A percentile compares a stretch with the other conserved stretches of the same genome.
Conservation (phyloP, 1,139 yeast species). For the Suhomyces maxii region DNA sequence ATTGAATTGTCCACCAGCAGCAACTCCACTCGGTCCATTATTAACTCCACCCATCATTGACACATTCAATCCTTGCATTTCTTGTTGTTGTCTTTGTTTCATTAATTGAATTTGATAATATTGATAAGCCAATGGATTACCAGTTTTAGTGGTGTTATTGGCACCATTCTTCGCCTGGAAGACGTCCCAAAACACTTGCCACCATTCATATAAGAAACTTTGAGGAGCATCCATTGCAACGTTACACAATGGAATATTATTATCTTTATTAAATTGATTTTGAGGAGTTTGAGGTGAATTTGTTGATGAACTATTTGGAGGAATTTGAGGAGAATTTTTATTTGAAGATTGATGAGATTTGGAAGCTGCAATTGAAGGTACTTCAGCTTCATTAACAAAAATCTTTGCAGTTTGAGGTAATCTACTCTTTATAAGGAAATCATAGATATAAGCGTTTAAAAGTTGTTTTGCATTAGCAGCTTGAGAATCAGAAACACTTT, state of each 20-base stretch:
- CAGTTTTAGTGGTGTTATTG: conserved; percentile 44
- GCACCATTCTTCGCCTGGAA: conserved; percentile 65
- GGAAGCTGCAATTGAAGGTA: conserved; percentile 29
- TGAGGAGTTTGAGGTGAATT: conserved; percentile 18
- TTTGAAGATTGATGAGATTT: conserved; percentile 13
- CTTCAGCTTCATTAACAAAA: conserved; percentile 73
- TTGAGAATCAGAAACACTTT: conserved; percentile 45
- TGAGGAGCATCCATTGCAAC: conserved; percentile 78
- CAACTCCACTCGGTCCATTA: conserved; percentile 4
- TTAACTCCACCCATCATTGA: conserved; percentile 18
- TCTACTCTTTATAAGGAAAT: conserved; percentile 75
- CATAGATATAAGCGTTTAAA: conserved; percentile 82
- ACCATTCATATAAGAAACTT: conserved; percentile 90
- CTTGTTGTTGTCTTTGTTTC: conserved; percentile 63
- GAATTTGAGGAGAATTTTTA: conserved; percentile 23
- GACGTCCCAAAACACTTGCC: conserved; percentile 96
- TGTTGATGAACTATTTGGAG: conserved; percentile 18
- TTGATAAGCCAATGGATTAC: conserved; percentile 57
- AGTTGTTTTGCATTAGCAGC: conserved; percentile 64
- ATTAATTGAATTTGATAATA: conserved; percentile 69
- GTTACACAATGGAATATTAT: conserved; percentile 49
- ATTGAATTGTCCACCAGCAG: conserved; percentile 7
- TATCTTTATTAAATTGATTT: conserved; percentile 30
- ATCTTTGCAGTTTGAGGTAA: conserved; percentile 69
- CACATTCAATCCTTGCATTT: conserved; percentile 44